Conservation (phyloP, 2,329 filamentous ascomycete genomes). For the Endocalyx cinctus region DNA sequence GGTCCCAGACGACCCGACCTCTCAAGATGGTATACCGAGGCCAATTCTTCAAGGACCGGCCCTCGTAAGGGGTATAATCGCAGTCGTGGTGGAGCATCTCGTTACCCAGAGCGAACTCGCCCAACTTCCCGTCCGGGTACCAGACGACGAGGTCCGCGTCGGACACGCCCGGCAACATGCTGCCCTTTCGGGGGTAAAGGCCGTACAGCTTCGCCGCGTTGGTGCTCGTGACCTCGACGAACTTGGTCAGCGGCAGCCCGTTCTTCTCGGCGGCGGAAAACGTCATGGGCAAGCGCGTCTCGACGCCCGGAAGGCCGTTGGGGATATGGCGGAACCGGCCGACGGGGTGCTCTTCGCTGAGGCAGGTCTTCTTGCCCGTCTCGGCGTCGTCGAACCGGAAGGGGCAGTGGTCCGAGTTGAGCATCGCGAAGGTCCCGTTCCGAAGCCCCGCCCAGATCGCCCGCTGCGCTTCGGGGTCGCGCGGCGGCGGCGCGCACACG, state of each 20-base stretch:
- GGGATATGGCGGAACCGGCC: slow-evolving; percentile 52
- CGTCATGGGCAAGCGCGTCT: slow-evolving; percentile 48
- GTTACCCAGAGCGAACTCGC: slow-evolving; percentile 43
- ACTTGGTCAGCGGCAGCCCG: slow-evolving; percentile 39
- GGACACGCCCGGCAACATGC: slow-evolving; percentile 41
- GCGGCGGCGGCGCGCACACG: slow-evolving; percentile 49
- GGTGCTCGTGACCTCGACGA: slow-evolving; percentile 50
- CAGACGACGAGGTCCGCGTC: slow-evolving; percentile 57
- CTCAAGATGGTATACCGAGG: slow-evolving; percentile 56
- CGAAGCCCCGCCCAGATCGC: slow-evolving; percentile 46
- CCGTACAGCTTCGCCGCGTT: slow-evolving; percentile 57
- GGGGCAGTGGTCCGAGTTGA: slow-evolving; percentile 42
- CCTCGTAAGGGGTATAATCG: slow-evolving; percentile 61
- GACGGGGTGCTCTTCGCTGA: slow-evolving; percentile 38
- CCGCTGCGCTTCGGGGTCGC: slow-evolving; percentile 41
- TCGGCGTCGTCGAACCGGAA: slow-evolving; percentile 43
- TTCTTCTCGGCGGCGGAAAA: slow-evolving; percentile 36
- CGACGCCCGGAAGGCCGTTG: slow-evolving; percentile 54
- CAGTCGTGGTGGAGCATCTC: slow-evolving; percentile 55
- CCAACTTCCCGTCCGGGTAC: slow-evolving; percentile 43
- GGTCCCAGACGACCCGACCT: slow-evolving; percentile 55
- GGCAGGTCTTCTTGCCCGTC: slow-evolving; percentile 43
- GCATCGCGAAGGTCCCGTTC: slow-evolving; percentile 48
- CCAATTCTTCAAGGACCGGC: slow-evolving; percentile 53
- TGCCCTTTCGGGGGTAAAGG: slow-evolving; percentile 46